Base-by-base conservation (phyloP, 2,329 filamentous ascomycete genomes). In the Cladobotryum protrusum region DNA sequence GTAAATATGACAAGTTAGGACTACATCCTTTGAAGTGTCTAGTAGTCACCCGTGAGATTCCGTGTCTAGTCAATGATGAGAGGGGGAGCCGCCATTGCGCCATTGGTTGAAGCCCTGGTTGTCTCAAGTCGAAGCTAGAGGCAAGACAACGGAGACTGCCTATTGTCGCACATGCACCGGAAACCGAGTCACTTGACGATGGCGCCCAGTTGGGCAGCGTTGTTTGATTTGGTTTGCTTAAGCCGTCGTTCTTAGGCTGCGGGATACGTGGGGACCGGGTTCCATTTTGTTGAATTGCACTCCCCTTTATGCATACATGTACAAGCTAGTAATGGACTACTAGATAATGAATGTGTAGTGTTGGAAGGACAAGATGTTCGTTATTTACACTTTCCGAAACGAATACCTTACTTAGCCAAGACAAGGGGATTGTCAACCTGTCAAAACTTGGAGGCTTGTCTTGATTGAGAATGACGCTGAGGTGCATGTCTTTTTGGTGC, bases 31-130 rank as follows among this genome's bases (percentile, higher is more conserved):
- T 34, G 41, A 40, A 47, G n/a, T n/a, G n/a, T n/a, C n/a, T n/a
- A n/a, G 19, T 14, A 45, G 42, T 9, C 24, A 29, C 6, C 24
- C 24, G 24, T 29, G 24, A 29, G 24, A 29, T 29, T 29, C 24
- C 24, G 24, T 29, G 24, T 29, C 6, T 29, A 9, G 6, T 29
- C 4, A 29, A 29, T 29, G 24, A 29, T 29, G 24, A 29, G 24
- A 29, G 24, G 24, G 24, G 24, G 47, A 43, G 19, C 42, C 35
- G 47, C 47, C 33, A 47, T 43, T 29, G 49, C 44, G 49, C 43
- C 43, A 50, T 43, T 47, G 39, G 41, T 14, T 17, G 19, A 15
- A 20, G n/a, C n/a, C 37, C 14, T 37, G 8, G 18, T 29, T 29
- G 24, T 29, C 24, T 29, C 24, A 29, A 8, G 24, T 8, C 6